Evolutionary conservation across 2,329 filamentous ascomycete species (phyloP).

Genomic region (Ambrosiella beaveri): DNA sequence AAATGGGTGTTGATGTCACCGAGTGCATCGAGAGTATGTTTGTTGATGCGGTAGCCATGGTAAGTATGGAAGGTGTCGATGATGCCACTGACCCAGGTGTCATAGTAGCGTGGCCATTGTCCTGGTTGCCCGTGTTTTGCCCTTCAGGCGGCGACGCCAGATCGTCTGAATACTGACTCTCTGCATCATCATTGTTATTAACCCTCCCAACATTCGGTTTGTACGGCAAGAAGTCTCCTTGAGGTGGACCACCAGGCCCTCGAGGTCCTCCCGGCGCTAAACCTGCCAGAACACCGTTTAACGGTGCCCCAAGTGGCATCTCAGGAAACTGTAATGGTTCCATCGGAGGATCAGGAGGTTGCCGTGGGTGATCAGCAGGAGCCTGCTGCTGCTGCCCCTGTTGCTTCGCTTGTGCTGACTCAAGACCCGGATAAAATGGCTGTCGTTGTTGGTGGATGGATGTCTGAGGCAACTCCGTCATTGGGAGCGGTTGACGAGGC

Average conservation of each 20-base stretch:
- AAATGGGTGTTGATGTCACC: neutral
- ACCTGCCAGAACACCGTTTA: neutral
- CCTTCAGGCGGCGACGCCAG: neutral
- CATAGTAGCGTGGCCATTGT: neutral
- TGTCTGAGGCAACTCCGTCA: slow-evolving; percentile 1
- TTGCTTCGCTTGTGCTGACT: neutral
- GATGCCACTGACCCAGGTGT: neutral
- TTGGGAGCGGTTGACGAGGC: neutral
- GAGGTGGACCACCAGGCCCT: neutral
- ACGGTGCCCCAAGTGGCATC: neutral
- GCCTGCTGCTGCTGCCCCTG: neutral
- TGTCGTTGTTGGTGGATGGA: slow-evolving; percentile 9
- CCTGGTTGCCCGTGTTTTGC: neutral
- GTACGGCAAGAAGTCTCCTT: too few species aligned
- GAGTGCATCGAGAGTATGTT: neutral
- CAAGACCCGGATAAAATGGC: slow-evolving; percentile 5
- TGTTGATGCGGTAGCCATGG: neutral
- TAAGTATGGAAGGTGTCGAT: neutral
- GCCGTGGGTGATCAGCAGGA: neutral
- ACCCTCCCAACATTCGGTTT: neutral
- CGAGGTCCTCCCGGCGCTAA: neutral
- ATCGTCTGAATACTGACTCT: slow-evolving; percentile 3
- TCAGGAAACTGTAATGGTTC: neutral
- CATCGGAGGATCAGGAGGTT: neutral
- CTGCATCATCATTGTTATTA: neutral